Conservation (phyloP, 1,284 basidiomycete species). For the Coniferiporia sulphurascens region DNA sequence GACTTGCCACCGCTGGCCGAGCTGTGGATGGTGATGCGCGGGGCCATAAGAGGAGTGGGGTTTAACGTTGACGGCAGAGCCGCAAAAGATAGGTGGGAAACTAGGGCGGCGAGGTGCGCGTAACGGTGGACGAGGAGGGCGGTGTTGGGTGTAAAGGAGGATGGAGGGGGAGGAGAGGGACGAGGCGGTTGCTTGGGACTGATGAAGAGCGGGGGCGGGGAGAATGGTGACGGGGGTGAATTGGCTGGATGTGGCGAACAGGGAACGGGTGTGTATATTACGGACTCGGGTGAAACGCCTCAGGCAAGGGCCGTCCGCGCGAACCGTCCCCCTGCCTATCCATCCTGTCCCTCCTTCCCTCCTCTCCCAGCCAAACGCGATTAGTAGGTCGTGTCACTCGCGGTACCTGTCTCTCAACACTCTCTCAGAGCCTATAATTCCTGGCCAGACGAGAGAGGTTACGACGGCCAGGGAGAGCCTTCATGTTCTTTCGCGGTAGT, state of each 20-base stretch:
- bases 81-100: slow-evolving; percentile 13
- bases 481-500: background rate
- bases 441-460: background rate
- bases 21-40: slow-evolving; percentile 15
- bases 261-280: background rate
- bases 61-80: background rate
- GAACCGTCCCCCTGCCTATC: background rate
- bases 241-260: background rate
- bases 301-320: background rate
- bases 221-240: slow-evolving; percentile 12
- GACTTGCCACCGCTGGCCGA: slow-evolving; percentile 1
- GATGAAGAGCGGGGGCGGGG: slow-evolving; percentile 3
- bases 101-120: slow-evolving; percentile 16
- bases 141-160: slow-evolving; percentile 10
- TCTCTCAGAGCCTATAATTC: background rate
- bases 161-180: slow-evolving; percentile 8
- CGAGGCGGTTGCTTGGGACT: background rate
- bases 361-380: background rate
- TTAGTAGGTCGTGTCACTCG: background rate
- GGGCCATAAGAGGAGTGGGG: background rate
- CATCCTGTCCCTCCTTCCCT: background rate
- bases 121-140: slow-evolving; percentile 6
- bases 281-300: background rate
- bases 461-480: background rate
- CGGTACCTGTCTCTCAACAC: background rate